Evolutionary conservation across 2,329 filamentous ascomycete genomes (phyloP), one percentile per base, ranked within the genome.

Genomic region (Penicillium sclerotigenum): DNA sequence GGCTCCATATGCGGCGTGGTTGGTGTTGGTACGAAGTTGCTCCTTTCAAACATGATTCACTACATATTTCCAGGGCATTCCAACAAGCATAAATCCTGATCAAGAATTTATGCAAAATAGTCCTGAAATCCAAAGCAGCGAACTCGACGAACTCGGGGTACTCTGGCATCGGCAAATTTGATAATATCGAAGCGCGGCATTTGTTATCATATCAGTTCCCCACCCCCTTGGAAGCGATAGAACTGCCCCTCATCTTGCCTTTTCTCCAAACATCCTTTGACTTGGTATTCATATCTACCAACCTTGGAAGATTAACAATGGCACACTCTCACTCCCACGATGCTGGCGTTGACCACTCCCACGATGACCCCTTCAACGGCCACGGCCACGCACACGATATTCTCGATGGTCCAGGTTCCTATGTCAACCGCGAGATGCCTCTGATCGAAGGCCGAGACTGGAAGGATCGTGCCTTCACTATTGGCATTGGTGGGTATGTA

Each of bases 321-420:
- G 60, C 73, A 20, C 73, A 75, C 67, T 72, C 74, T 28, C 75
- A 78, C 65, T 71, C 69, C 22, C 75, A 78, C 62, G 71, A 72
- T 53, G 62, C 61, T 37, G 68, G 62, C 31, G 55, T 70, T 34
- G 67, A 71, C 45, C 76, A 79, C 58, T 69, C 73, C 33, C 85
- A 89, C 73, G 83, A 85, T 64, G 75, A 71, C 52, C 65, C 79
- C 60, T 80, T 82, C 58, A 82, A 81, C 52, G 81, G 80, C 40
- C 94, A 97, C 74, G 94, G 94, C 67, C 94, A 99, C 79, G 90
- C 88, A 1, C 94, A 97, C 74, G 94, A 97, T 80, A 91, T 97
- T 68, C 88, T 97, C 64, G 88, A 94, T 69, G 93, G 93, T 0
- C 94, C 94, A 0, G 94, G 94, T 42, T 96, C 91, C 70, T 97